Evolutionary conservation across 495 filamentous ascomycete genomes (phyloP), one percentile per base, ranked within the genome.

Genomic region (Penicillium dipodomyicola): DNA sequence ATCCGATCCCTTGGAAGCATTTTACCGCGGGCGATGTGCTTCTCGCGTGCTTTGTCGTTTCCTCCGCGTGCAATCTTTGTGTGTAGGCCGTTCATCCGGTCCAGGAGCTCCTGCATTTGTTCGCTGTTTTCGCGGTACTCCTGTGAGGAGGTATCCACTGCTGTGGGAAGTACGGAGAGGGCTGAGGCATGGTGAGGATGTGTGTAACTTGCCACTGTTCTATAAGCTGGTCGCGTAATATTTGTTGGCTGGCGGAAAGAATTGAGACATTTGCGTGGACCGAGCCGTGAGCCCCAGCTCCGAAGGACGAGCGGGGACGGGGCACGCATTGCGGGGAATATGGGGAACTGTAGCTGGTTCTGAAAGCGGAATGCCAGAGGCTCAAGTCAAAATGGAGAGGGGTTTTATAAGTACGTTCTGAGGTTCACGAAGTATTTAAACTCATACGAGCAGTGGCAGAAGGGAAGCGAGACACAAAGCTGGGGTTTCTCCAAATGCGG

Each of bases 1-100:
- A 98, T 82, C 8, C 94, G 87, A 63, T 98, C 95, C 54, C 94
- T 79, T 1, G 91, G 88, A 15, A 98, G 79, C 94, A 98, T 97
- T 79, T 97, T 97, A 49, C 90, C 89, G 40, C 92, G 78, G 22
- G 81, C 83, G 25, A 95, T 68, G 70, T 97, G 94, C 72, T 97
- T 98, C 54, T 96, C 85, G 49, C 89, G 79, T 5, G 95, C 90
- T 65, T 96, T 96, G 59, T 84, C 78, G 0, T 90, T 72, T 0
- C 95, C 94, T 25, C 94, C 94, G 58, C 82, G 76, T 23, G 87
- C 81, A 43, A 90, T 88, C 56, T 77, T 83, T 20, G 72, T 69
- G 44, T 96, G 92, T 49, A 97, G 77, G 43, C 71, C 75, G 56
- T 83, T 80, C 67, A 97, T 78, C 1, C 76, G 76, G 39, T 79